phyloP scores from a whole-genome alignment of 768 basidiomycete species.

The Boletus fagicola region DNA sequence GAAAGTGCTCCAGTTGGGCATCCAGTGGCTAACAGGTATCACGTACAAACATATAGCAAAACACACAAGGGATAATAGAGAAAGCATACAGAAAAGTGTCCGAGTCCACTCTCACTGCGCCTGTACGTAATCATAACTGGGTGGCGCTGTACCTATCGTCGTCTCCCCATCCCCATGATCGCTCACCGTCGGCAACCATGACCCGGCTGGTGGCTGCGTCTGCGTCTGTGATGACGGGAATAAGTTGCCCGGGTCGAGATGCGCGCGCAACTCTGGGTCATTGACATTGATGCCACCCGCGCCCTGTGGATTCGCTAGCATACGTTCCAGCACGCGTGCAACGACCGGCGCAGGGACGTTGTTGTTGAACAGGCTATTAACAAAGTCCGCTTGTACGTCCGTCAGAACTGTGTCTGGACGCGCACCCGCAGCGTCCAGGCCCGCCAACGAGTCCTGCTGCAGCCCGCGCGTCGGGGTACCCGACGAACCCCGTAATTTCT shows the following conservation, averaged over 20 bases:
- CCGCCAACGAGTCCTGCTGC: not conserved
- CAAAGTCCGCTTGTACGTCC: constrained; percentile 28
- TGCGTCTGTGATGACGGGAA: not conserved
- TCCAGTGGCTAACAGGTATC: not conserved
- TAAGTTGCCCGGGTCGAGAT: not conserved
- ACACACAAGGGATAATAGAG: not conserved
- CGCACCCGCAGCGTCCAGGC: not conserved
- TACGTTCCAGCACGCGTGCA: constrained; percentile 27
- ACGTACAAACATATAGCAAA: not conserved
- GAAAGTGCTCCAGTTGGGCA: not conserved
- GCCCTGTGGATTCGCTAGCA: constrained; percentile 21
- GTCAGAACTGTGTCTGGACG: constrained; percentile 9
- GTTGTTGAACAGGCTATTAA: constrained; percentile 23
- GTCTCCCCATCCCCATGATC: constrained; percentile 33
- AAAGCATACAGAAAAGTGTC: not conserved
- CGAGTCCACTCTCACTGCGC: constrained; percentile 1
- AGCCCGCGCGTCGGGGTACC: not conserved
- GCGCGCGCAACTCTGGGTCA: constrained; percentile 14
- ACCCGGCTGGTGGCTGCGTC: not conserved
- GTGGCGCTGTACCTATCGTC: constrained; percentile 27
- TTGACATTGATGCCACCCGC: constrained; percentile 9
- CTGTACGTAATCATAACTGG: constrained; percentile 24
- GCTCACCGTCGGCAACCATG: constrained; percentile 42
- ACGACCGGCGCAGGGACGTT: constrained; percentile 28
- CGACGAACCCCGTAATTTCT: constrained; percentile 9